Percentiles rank a stretch among this genome's conserved stretches.
Evolutionary conservation across 169 alveolate genomes (phyloP).

Genomic region (Plasmodium blacklocki): DNA sequence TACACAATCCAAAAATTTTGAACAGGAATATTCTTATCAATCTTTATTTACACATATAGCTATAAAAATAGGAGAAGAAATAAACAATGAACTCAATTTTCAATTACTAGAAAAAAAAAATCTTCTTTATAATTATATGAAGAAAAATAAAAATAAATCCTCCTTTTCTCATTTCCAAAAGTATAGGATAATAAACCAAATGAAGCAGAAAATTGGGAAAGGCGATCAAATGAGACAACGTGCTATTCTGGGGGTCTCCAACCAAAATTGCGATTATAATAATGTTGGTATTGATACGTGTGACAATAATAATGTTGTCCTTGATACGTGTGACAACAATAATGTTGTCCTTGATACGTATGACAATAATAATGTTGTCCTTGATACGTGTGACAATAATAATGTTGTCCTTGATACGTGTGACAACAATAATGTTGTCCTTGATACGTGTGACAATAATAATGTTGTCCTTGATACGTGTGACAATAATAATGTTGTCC

Average conservation of each 20-base stretch:
- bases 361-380: slow-evolving; percentile 26
- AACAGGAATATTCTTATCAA: slow-evolving; percentile 79
- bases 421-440: too few relatives aligned
- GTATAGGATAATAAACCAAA: slow-evolving; percentile 20
- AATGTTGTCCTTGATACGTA: background rate
- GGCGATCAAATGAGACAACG: background rate
- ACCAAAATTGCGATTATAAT: background rate
- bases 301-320: too few relatives aligned
- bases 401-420: too few relatives aligned
- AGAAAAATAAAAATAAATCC: slow-evolving; percentile 35
- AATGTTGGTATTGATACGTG: too few relatives aligned
- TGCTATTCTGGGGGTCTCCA: too few relatives aligned
- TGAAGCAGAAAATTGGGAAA: slow-evolving; percentile 9
- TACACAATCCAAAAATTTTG: slow-evolving; percentile 76
- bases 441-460: background rate
- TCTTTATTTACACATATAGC: slow-evolving; percentile 83
- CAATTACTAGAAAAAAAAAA: slow-evolving; percentile 48
- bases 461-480: background rate
- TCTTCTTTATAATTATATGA: slow-evolving; percentile 32
- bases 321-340: too few relatives aligned
- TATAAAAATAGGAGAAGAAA: slow-evolving; percentile 84
- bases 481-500: background rate
- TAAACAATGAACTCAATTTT: slow-evolving; percentile 76
- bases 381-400: too few relatives aligned
- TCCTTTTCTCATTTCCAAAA: slow-evolving; percentile 67